Evolutionary conservation across 1,284 basidiomycete genomes (phyloP).

Genomic region (Ustilago xerochloae): DNA sequence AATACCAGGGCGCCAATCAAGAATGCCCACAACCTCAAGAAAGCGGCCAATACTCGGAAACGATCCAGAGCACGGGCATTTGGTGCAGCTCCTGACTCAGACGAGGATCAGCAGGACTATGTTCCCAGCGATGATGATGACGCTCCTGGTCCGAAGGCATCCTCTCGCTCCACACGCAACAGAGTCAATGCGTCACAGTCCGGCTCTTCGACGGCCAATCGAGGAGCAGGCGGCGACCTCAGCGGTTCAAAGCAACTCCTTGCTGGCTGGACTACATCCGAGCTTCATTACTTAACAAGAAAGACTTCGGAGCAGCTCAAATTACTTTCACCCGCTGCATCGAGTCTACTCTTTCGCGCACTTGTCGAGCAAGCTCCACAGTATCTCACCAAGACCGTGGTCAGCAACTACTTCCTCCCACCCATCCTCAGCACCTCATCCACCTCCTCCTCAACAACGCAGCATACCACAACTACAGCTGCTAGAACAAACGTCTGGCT

Average conservation of each 20-base stretch:
- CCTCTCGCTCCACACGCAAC: slow-evolving; percentile 10
- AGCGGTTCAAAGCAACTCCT: slow-evolving; percentile 13
- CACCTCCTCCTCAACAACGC: background rate
- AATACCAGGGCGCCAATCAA: background rate
- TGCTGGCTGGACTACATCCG: slow-evolving; percentile 32
- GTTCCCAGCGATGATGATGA: slow-evolving; percentile 25
- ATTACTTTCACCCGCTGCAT: slow-evolving; percentile 25
- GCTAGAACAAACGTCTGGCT: slow-evolving; percentile 35
- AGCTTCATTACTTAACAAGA: slow-evolving; percentile 37
- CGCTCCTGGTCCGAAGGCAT: background rate
- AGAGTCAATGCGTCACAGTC: background rate
- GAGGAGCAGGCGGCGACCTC: background rate
- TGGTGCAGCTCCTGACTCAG: slow-evolving; percentile 33
- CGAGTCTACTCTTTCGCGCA: slow-evolving; percentile 26
- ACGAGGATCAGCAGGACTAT: slow-evolving; percentile 36
- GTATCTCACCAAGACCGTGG: slow-evolving; percentile 23
- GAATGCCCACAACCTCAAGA: slow-evolving; percentile 7
- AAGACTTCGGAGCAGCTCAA: slow-evolving; percentile 38
- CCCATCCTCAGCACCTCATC: slow-evolving; percentile 12
- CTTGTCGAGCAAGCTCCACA: slow-evolving; percentile 24
- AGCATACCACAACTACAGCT: background rate
- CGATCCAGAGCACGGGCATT: slow-evolving; percentile 20
- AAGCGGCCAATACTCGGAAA: slow-evolving; percentile 6
- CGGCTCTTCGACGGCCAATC: background rate
- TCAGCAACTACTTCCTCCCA: slow-evolving; percentile 38